Conservation (phyloP, 2,329 filamentous ascomycete genomes). For the Sarocladium kiliense region DNA sequence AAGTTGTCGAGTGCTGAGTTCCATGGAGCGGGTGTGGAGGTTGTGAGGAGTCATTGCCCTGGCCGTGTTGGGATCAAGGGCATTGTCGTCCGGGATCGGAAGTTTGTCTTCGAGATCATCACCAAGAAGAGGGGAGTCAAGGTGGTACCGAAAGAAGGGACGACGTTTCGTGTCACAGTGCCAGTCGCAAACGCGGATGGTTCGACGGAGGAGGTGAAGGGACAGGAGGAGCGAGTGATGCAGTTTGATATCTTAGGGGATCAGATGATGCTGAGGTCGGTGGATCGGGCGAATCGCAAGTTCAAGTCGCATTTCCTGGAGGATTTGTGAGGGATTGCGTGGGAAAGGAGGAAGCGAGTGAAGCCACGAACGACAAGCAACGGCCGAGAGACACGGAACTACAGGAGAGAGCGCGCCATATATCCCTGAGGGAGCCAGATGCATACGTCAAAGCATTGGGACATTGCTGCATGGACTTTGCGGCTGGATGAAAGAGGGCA, state of each 20-base stretch:
- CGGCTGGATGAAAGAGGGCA: too few species aligned
- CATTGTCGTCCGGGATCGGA: constrained; percentile 84
- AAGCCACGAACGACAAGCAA: too few species aligned
- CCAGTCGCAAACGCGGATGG: constrained; percentile 32
- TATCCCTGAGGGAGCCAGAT: too few species aligned
- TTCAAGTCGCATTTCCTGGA: constrained; percentile 80
- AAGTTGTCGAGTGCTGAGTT: constrained; percentile 84
- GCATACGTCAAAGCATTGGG: too few species aligned
- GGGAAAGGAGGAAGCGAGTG: too few species aligned
- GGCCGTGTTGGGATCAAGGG: constrained; percentile 78
- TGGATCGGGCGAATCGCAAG: constrained; percentile 84
- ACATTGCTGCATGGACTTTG: too few species aligned
- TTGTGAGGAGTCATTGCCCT: constrained; percentile 75
- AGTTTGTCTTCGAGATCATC: constrained; percentile 80
- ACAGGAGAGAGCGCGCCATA: too few species aligned
- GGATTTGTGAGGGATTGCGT: constrained; percentile 29
- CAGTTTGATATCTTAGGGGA: constrained; percentile 82
- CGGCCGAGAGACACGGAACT: too few species aligned
- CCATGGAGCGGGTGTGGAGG: constrained; percentile 78
- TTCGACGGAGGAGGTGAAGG: constrained; percentile 16
- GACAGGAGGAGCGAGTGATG: constrained; percentile 33
- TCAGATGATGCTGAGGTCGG: constrained; percentile 76
- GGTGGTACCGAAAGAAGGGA: constrained; percentile 83
- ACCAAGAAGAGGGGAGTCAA: constrained; percentile 68
- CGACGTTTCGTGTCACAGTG: constrained; percentile 74